Evolutionary conservation across 257 asterid species (phyloP).

Genomic region (Schizonepeta tenuifolia): DNA sequence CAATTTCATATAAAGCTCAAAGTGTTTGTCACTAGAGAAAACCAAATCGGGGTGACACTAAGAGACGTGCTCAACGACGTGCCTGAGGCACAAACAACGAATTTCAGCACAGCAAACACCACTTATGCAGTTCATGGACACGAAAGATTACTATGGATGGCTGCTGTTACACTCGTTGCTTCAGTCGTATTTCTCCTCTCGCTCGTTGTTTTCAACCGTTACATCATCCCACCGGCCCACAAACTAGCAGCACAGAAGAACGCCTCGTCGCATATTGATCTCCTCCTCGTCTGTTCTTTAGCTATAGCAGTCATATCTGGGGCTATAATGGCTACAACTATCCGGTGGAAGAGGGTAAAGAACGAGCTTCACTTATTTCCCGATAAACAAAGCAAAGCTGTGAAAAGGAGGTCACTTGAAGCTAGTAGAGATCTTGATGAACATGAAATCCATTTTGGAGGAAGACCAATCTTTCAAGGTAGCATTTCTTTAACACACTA

Average conservation of each 20-base stretch:
- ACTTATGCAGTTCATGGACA: slow-evolving; percentile 51
- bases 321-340: slow-evolving; percentile 42
- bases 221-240: slow-evolving; percentile 43
- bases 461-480: slow-evolving; percentile 86
- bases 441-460: slow-evolving; percentile 71
- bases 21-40: slow-evolving; percentile 68
- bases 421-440: slow-evolving; percentile 45
- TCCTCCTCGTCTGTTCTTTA: slow-evolving; percentile 60
- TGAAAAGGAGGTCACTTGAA: slow-evolving; percentile 41
- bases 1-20: slow-evolving; percentile 48
- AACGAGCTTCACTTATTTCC: slow-evolving; percentile 43
- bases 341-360: slow-evolving; percentile 56
- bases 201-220: slow-evolving; percentile 54
- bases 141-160: slow-evolving; percentile 49
- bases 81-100: slow-evolving; percentile 39
- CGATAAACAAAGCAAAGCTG: slow-evolving; percentile 35
- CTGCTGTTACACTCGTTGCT: slow-evolving; percentile 47
- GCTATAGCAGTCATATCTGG: slow-evolving; percentile 49
- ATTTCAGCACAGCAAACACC: slow-evolving; percentile 41
- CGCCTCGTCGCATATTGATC: slow-evolving; percentile 59
- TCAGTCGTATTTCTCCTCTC: slow-evolving; percentile 53
- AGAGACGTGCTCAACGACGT: slow-evolving; percentile 46
- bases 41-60: slow-evolving; percentile 44
- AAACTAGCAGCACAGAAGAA: slow-evolving; percentile 45
- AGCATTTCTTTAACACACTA: slow-evolving; percentile 12